Conservation (phyloP, 2,329 filamentous ascomycete genomes). For the Colletotrichum sp. region DNA sequence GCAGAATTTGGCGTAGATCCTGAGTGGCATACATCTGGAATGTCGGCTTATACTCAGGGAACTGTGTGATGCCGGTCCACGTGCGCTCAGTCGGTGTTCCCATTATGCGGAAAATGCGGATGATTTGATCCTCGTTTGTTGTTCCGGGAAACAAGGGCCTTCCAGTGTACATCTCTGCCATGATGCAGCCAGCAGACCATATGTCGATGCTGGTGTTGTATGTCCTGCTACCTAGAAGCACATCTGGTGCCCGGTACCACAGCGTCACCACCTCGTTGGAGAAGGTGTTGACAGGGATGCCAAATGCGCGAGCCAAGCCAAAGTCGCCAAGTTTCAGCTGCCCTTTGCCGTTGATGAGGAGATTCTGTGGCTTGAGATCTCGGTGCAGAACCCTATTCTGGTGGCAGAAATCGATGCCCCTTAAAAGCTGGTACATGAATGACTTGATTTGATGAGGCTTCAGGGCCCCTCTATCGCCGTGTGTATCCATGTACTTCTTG, state of each 20-base stretch:
- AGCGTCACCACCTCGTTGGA: slow-evolving; percentile 97
- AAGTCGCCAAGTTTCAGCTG: slow-evolving; percentile 94
- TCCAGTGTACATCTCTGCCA: slow-evolving; percentile 99
- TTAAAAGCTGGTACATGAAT: slow-evolving; percentile 97
- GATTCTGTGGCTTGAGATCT: slow-evolving; percentile 94
- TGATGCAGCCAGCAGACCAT: slow-evolving; percentile 98
- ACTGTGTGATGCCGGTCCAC: slow-evolving; percentile 93
- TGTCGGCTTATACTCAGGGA: slow-evolving; percentile 96
- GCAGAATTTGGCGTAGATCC: slow-evolving; percentile 84
- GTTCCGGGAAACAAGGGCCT: slow-evolving; percentile 95
- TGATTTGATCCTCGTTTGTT: slow-evolving; percentile 96
- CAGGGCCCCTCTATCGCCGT: slow-evolving; percentile 86
- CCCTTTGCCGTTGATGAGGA: slow-evolving; percentile 92
- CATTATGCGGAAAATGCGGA: slow-evolving; percentile 98
- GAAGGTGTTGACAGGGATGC: slow-evolving; percentile 97
- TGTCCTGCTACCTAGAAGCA: slow-evolving; percentile 89
- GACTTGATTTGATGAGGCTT: slow-evolving; percentile 94
- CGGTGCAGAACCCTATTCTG: slow-evolving; percentile 95
- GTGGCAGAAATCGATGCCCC: slow-evolving; percentile 97
- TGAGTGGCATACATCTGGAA: slow-evolving; percentile 96
- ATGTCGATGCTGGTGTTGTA: slow-evolving; percentile 99
- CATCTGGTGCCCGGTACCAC: slow-evolving; percentile 97
- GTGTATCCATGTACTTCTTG: slow-evolving; percentile 98
- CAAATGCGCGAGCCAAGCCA: slow-evolving; percentile 90
- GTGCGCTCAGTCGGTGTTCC: slow-evolving; percentile 93